These are phyloP conservation scores for Borovskyia barvae DNA, from an alignment of 208 protist species.

Conservation along the genomic window DNA sequence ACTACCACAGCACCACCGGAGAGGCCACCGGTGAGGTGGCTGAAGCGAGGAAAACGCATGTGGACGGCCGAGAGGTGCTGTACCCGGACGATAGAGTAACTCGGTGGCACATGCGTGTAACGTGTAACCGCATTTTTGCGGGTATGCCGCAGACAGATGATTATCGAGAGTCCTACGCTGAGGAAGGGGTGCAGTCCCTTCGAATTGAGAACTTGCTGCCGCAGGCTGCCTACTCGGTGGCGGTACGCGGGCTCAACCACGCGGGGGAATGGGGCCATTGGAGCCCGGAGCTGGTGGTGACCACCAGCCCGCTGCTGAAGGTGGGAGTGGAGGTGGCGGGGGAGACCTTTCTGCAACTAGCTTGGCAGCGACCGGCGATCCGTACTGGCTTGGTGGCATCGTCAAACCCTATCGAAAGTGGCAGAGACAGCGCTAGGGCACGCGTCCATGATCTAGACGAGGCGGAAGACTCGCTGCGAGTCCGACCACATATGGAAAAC, in stretches of 20 bases:
- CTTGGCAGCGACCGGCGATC: constrained; percentile 61
- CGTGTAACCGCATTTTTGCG: constrained; percentile 64
- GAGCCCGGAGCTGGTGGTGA: constrained; percentile 52
- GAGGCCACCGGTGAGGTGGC: not conserved
- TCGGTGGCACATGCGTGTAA: constrained; percentile 85
- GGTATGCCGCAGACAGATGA: constrained; percentile 63
- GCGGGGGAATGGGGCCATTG: constrained; percentile 87
- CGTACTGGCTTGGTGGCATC: not conserved
- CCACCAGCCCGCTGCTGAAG: constrained; percentile 76
- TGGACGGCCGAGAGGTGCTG: constrained; percentile 27
- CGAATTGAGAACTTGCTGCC: constrained; percentile 66
- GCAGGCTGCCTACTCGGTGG: constrained; percentile 66
- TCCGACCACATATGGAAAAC: too few species aligned
- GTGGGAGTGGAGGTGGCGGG: constrained; percentile 62
- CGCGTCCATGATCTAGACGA: too few species aligned
- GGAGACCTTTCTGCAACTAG: constrained; percentile 84
- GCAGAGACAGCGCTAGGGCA: too few species aligned
- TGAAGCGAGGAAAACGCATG: constrained; percentile 15
- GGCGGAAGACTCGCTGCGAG: not conserved
- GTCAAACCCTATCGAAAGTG: not conserved
- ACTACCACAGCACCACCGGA: not conserved
- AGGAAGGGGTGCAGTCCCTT: constrained; percentile 38
- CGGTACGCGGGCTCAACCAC: constrained; percentile 72
- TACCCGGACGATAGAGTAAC: constrained; percentile 62
- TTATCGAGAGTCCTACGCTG: constrained; percentile 49